Conservation (phyloP, 1,139 yeast genomes). For the Kodamaea plutei region DNA sequence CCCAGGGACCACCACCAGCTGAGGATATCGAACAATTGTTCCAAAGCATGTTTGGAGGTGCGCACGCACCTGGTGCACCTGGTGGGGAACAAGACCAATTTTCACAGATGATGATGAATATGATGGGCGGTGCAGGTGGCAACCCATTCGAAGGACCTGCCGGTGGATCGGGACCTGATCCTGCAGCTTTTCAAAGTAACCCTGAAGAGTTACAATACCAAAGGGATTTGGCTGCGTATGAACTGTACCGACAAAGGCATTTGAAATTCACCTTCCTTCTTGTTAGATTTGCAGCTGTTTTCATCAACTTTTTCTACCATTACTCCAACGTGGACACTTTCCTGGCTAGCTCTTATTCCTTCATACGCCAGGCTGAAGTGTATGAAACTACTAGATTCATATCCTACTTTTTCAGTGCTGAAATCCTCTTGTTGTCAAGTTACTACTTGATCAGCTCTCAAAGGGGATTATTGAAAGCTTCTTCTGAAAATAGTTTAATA, state of each 20-base stretch:
- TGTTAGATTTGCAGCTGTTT: slow-evolving; percentile 24
- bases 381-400: slow-evolving; percentile 21
- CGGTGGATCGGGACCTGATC: slow-evolving; percentile 13
- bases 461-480: slow-evolving; percentile 21
- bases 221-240: slow-evolving; percentile 27
- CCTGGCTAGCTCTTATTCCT: slow-evolving; percentile 28
- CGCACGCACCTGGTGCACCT: slow-evolving; percentile 7
- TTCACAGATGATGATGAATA: slow-evolving; percentile 30
- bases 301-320: slow-evolving; percentile 36
- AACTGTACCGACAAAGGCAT: slow-evolving; percentile 29
- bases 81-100: slow-evolving; percentile 23
- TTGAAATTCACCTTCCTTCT: slow-evolving; percentile 33
- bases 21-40: slow-evolving; percentile 35
- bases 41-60: slow-evolving; percentile 26
- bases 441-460: slow-evolving; percentile 30
- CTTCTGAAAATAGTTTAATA: slow-evolving; percentile 25
- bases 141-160: slow-evolving; percentile 10
- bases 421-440: slow-evolving; percentile 31
- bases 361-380: slow-evolving; percentile 22
- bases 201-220: slow-evolving; percentile 27
- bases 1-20: slow-evolving; percentile 15
- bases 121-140: slow-evolving; percentile 12
- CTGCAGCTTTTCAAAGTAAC: slow-evolving; percentile 11
- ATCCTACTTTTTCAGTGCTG: slow-evolving; percentile 29
- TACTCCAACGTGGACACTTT: slow-evolving; percentile 22